Evolutionary conservation across 371 early-diverging fungal species (phyloP).

Genomic region (Syncephalis fuscata): DNA sequence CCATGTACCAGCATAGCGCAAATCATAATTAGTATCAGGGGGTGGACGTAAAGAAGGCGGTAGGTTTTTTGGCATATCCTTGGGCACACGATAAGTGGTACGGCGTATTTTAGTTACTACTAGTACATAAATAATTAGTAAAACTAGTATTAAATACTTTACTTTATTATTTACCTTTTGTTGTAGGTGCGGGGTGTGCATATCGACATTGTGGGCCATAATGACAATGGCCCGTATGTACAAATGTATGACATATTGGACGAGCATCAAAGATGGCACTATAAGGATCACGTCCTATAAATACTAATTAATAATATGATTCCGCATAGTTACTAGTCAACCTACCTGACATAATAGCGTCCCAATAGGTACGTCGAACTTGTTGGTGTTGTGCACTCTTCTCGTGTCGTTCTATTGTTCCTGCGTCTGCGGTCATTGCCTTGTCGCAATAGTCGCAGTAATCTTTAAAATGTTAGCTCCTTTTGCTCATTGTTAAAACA

Average conservation of each 20-base stretch:
- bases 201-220: slow-evolving; percentile 9
- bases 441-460: slow-evolving; percentile 11
- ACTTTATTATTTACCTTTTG: slow-evolving; percentile 1
- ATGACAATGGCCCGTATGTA: slow-evolving; percentile 6
- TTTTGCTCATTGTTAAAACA: too few species aligned
- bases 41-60: slow-evolving; percentile 7
- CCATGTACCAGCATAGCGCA: slow-evolving; percentile 3
- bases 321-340: not conserved
- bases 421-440: slow-evolving; percentile 5
- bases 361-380: slow-evolving; percentile 6
- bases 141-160: too few species aligned
- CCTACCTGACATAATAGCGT: slow-evolving; percentile 3
- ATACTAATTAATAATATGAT: not conserved
- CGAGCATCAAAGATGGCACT: not conserved
- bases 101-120: not conserved
- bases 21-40: slow-evolving; percentile 3
- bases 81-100: not conserved
- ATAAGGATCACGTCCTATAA: not conserved
- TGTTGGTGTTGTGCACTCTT: slow-evolving; percentile 8
- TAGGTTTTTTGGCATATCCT: slow-evolving; percentile 6
- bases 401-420: slow-evolving; percentile 5
- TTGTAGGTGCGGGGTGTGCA: slow-evolving; percentile 4
- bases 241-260: slow-evolving; percentile 7
- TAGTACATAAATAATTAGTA: not conserved
- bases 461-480: too few species aligned